Conservation (phyloP, 768 basidiomycete genomes). For the Hygrophorus russula region DNA sequence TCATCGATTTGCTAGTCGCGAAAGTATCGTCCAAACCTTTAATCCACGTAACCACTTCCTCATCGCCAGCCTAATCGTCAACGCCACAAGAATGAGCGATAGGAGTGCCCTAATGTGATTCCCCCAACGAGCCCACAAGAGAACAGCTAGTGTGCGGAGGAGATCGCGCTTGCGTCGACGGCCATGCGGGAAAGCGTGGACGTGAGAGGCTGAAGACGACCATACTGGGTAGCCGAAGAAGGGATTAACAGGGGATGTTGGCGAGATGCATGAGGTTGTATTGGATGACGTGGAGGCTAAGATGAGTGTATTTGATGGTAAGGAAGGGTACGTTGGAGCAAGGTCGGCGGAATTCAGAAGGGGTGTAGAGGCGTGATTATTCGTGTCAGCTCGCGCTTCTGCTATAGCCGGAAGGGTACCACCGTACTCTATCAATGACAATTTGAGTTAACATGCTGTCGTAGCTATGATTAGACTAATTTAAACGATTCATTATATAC, state of each 20-base stretch:
- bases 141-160: slow-evolving; percentile 41
- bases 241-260: slow-evolving; percentile 56
- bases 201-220: slow-evolving; percentile 22
- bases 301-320: slow-evolving; percentile 9
- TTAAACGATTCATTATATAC: slow-evolving; percentile 21
- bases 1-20: no score
- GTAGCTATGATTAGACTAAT: slow-evolving; percentile 6
- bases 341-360: slow-evolving; percentile 6
- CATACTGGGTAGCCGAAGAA: slow-evolving; percentile 64
- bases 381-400: slow-evolving; percentile 6
- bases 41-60: slow-evolving; percentile 9
- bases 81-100: slow-evolving; percentile 15
- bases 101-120: slow-evolving; percentile 25
- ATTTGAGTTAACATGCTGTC: slow-evolving; percentile 5
- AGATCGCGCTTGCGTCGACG: slow-evolving; percentile 64
- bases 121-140: slow-evolving; percentile 64
- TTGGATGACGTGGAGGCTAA: slow-evolving; percentile 3
- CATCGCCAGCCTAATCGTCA: slow-evolving; percentile 17
- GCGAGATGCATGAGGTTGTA: slow-evolving; percentile 26
- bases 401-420: slow-evolving; percentile 43
- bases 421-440: slow-evolving; percentile 46
- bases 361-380: slow-evolving; percentile 7
- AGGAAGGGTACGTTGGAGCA: slow-evolving; percentile 8
- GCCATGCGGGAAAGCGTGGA: slow-evolving; percentile 44
- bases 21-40: not conserved